phyloP scores from a whole-genome alignment of 306 rosid genomes.

The Parietaria judaica region DNA sequence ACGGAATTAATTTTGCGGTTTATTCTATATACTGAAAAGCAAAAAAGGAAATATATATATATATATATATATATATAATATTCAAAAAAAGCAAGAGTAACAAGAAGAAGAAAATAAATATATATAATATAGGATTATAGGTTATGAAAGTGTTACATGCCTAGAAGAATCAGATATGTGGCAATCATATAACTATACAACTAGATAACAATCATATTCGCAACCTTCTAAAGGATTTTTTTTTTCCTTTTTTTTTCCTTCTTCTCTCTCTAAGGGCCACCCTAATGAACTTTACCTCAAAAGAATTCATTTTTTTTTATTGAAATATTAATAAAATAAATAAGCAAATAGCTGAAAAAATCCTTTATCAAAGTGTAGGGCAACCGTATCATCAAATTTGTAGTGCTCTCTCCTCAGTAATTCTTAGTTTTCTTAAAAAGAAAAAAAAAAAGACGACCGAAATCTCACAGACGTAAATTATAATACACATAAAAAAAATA shows the following conservation, averaged over 20 bases:
- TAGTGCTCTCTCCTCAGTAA: not conserved
- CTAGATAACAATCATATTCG: slow-evolving; percentile 39
- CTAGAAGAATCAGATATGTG: slow-evolving; percentile 19
- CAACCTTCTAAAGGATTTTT: slow-evolving; percentile 33
- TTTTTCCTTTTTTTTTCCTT: slow-evolving; percentile 15
- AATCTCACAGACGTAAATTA: too few relatives aligned
- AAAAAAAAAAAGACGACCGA: too few relatives aligned
- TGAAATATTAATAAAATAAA: slow-evolving; percentile 1
- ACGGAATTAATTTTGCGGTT: too few relatives aligned
- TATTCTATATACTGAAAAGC: slow-evolving; percentile 18
- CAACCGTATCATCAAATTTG: slow-evolving; percentile 12
- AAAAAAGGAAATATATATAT: not conserved
- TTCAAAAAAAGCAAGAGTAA: too few relatives aligned
- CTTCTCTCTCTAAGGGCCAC: slow-evolving; percentile 25
- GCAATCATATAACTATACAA: slow-evolving; percentile 41
- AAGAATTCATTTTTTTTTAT: slow-evolving; percentile 17
- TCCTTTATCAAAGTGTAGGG: slow-evolving; percentile 18
- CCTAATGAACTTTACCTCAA: slow-evolving; percentile 20
- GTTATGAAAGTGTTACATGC: slow-evolving; percentile 19
- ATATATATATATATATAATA: not conserved
- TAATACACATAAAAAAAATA: too few relatives aligned
- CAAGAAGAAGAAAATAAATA: slow-evolving; percentile 15
- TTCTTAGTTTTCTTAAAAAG: not conserved
- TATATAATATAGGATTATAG: slow-evolving; percentile 12
- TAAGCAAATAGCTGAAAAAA: not conserved